Base-by-base conservation (phyloP, 495 filamentous ascomycete species). In the Aspergillus ellipticus region DNA sequence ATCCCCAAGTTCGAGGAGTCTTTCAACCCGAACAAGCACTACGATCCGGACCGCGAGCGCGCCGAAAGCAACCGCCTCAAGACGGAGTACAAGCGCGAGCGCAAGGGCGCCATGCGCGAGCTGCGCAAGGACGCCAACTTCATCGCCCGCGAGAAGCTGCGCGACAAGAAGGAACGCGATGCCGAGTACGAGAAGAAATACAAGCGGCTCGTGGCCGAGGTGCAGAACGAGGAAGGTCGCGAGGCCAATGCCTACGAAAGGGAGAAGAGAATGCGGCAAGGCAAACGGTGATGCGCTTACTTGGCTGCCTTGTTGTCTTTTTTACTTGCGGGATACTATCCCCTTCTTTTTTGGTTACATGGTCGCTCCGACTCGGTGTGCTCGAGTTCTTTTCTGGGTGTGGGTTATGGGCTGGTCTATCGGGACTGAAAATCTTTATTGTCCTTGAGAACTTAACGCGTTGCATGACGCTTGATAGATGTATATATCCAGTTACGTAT, bases 1-100 rank as follows among this genome's bases (percentile, higher is more conserved):
- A 86, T 96, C 21, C 94, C 94, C 62, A 97, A 96, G 74, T 99
- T 97, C 77, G 95, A 99, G 75, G 92, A 96, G 69, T 76, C 82
- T 59, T 99, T 91, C 84, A 91, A 92, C 69, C 94, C 92, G 11
- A 82, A 89, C 77, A 92, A 89, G 71, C 93, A 96, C 79, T 96
- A 97, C 80, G 94, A 99, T 64, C 90, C 90, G 1, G 85, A 97
- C 69, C 83, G 84, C 50, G 92, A 94, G 66, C 88, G 94, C 22
- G 82, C 86, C n/a, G 90, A 95, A 57, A 59, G 83, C 45, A 84
- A 82, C 60, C 91, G 89, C 63, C 79, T 99, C 64, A 85, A 82
- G 73, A 85, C 85, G 45, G 93, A 99, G 75, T 85, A 90, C 82
- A 96, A 96, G 83, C 84, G 86, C 63, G 94, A 99, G 79, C 80